Base-by-base conservation (phyloP, 108 stramenopile species). In the Skeletonema tropicum region DNA sequence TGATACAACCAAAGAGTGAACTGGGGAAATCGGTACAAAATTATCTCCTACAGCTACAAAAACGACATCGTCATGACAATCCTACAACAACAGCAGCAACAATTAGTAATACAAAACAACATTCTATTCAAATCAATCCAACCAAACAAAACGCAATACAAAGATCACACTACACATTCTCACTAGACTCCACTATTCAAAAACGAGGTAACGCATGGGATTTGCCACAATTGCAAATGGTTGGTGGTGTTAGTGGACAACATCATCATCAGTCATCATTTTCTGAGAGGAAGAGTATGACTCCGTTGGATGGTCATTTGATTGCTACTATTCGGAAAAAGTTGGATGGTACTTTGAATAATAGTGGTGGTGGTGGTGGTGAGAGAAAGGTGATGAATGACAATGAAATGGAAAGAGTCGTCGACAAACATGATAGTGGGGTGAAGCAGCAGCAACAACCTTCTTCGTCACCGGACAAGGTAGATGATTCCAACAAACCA, bases 131-230 rank as follows among this genome's bases (percentile, higher is more conserved):
- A 60, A 60, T 45, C 55, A 80, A 73, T 68, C 42, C 70, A 49
- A 41, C 70, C 6, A 23, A 74, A 21, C 79, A 70, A 59, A 80
- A 70, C 58, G 70, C 81, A 39, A 82, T 82, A 23, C 76, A 82
- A 55, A 41, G 63, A 65, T 77, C 80, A 17, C 21, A 64, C 7
- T 58, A 74, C 19, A 45, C 76, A 60, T 82, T 82, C 65, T 82
- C 76, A 30, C 68, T 82, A 38, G 49, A 82, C 10, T 78, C 73
- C 13, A 75, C 77, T 39, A 36, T 68, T 38, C 71, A 69, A 32
- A 30, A 72, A 68, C 63, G 81, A 57, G 57, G 62, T 17, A 30
- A 66, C 12, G 71, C 77, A 35, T 82, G 76, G 77, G 76, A 82
- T 42, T 66, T 72, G 14, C 81, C 81, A 17, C 72, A 29, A 5